Conservation (phyloP, 2,329 filamentous ascomycete species). For the Sclerotinia glacialis region DNA sequence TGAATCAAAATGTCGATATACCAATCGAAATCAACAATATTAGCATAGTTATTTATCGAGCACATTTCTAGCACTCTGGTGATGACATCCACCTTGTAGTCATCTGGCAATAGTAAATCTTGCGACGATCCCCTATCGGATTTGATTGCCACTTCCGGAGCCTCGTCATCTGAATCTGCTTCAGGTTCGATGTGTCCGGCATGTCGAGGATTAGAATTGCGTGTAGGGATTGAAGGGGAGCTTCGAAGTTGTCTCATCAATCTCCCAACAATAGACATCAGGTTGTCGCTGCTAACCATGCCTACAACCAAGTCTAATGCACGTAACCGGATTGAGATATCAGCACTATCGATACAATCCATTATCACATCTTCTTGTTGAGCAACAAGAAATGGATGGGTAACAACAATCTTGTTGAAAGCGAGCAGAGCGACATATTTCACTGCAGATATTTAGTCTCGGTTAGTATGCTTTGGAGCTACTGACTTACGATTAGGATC, state of each 20-base stretch:
- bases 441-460: conserved; percentile 51
- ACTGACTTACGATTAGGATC: conserved; percentile 79
- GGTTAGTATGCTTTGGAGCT: conserved; percentile 16
- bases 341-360: conserved; percentile 90
- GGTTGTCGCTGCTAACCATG: conserved; percentile 87
- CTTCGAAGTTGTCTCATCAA: conserved; percentile 82
- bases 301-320: conserved; percentile 87
- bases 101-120: conserved; percentile 69
- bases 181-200: conserved; percentile 38
- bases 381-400: conserved; percentile 83
- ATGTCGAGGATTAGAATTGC: conserved; percentile 49
- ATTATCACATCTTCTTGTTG: conserved; percentile 95
- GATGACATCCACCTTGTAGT: conserved; percentile 83
- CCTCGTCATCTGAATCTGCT: conserved; percentile 55
- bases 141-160: conserved; percentile 49
- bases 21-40: conserved; percentile 92
- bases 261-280: conserved; percentile 79
- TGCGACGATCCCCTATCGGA: conserved; percentile 52
- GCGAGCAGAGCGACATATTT: conserved; percentile 96
- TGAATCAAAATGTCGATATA: conserved; percentile 89
- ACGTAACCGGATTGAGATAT: conserved; percentile 92
- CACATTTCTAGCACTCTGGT: conserved; percentile 84
- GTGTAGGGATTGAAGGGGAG: conserved; percentile 51
- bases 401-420: conserved; percentile 89
- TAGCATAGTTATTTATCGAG: conserved; percentile 80